A percentile compares a stretch with the other conserved stretches of the same genome.
Conservation (phyloP, 1,139 yeast species). For the Magnusiomyces sp. region DNA sequence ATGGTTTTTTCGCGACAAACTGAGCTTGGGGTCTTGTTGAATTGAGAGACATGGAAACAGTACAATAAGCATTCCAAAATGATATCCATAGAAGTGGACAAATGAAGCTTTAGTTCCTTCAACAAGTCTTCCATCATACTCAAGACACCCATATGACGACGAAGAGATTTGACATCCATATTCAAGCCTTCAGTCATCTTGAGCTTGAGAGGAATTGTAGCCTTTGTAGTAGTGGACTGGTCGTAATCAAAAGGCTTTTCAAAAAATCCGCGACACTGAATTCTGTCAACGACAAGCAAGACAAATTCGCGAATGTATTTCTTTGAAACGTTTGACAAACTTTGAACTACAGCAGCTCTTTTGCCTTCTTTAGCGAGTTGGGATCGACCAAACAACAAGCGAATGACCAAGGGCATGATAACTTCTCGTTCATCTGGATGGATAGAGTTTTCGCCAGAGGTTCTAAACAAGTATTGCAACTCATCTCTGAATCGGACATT, state of each 20-base stretch:
- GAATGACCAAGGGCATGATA: constrained; percentile 63
- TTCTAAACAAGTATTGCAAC: constrained; percentile 51
- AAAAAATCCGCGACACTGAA: constrained; percentile 39
- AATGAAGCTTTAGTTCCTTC: constrained; percentile 53
- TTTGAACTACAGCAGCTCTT: constrained; percentile 66
- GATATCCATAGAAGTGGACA: constrained; percentile 41
- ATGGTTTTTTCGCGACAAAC: not conserved
- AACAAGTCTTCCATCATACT: constrained; percentile 59
- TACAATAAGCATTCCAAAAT: constrained; percentile 55
- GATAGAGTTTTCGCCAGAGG: constrained; percentile 41
- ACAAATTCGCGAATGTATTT: constrained; percentile 52
- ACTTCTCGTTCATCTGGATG: constrained; percentile 50
- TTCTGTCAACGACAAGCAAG: constrained; percentile 49
- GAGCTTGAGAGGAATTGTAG: too few species aligned
- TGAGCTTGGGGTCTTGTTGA: constrained; percentile 15
- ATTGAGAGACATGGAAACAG: constrained; percentile 49
- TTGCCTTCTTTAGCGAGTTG: constrained; percentile 59
- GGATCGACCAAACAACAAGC: constrained; percentile 82
- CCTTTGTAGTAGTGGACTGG: constrained; percentile 18
- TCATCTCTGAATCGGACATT: constrained; percentile 84
- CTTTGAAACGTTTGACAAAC: constrained; percentile 55
- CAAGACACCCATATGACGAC: constrained; percentile 63
- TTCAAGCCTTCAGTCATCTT: too few species aligned
- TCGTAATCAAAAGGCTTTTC: constrained; percentile 19
- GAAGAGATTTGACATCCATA: constrained; percentile 30